phyloP scores from a whole-genome alignment of 2,329 filamentous ascomycete genomes.

The Penicillium occitanis region DNA sequence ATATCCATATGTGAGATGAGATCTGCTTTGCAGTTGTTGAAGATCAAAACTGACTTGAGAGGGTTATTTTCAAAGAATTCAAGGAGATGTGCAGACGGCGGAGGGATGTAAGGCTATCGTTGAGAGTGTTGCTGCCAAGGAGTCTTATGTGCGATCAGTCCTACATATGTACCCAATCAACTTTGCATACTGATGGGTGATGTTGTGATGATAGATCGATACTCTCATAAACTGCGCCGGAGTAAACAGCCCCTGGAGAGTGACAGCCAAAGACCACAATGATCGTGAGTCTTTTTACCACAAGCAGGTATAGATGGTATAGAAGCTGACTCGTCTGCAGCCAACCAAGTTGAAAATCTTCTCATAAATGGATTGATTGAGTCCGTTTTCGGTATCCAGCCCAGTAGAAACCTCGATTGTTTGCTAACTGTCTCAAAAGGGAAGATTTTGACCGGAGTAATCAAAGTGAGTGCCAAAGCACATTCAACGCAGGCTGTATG shows the following conservation, averaged over 20 bases:
- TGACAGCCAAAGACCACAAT: slow-evolving; percentile 15
- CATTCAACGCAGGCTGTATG: not conserved
- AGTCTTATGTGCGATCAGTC: slow-evolving; percentile 23
- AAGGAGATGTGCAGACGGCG: slow-evolving; percentile 30
- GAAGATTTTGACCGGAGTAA: slow-evolving; percentile 18
- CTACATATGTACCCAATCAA: not conserved
- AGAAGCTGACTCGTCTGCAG: slow-evolving; percentile 4
- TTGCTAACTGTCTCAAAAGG: not conserved
- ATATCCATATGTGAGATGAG: slow-evolving; percentile 15
- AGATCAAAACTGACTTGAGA: not conserved
- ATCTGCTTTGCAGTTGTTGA: no score
- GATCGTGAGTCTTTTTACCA: slow-evolving; percentile 11
- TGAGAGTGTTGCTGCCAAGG: slow-evolving; percentile 25
- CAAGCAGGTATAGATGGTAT: not conserved
- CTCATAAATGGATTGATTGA: slow-evolving; percentile 20
- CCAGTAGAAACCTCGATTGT: not conserved
- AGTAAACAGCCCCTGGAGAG: slow-evolving; percentile 22
- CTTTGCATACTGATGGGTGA: not conserved
- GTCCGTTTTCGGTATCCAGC: not conserved
- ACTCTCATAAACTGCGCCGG: slow-evolving; percentile 32
- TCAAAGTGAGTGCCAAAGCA: slow-evolving; percentile 8
- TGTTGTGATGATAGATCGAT: slow-evolving; percentile 20
- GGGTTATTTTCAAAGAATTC: slow-evolving; percentile 20
- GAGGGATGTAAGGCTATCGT: slow-evolving; percentile 28
- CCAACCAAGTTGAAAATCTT: slow-evolving; percentile 22